Evolutionary conservation across 257 asterid genomes (phyloP).

Genomic region (Ligustrum vulgare): DNA sequence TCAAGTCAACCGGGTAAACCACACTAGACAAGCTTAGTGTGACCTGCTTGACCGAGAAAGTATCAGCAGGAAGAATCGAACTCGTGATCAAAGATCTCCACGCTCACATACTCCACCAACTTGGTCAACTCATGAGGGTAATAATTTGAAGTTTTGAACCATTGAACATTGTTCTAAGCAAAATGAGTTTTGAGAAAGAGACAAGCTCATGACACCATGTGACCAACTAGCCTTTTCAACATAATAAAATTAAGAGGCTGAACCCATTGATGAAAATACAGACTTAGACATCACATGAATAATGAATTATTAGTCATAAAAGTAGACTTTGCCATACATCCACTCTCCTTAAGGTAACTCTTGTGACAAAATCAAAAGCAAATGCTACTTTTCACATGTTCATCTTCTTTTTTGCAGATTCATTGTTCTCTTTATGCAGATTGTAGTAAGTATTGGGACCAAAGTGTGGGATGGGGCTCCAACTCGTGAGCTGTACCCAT

Average conservation of each 20-base stretch:
- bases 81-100: too few species aligned
- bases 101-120: too few species aligned
- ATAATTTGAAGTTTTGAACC: too few species aligned
- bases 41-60: too few species aligned
- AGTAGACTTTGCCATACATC: not conserved
- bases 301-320: conserved; percentile 7
- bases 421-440: too few species aligned
- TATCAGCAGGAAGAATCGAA: too few species aligned
- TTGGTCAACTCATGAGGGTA: too few species aligned
- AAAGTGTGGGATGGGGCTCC: too few species aligned
- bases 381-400: not conserved
- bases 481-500: too few species aligned
- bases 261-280: not conserved
- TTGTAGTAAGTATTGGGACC: not conserved
- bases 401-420: not conserved
- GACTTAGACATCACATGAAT: not conserved
- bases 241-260: not conserved
- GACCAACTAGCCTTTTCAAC: not conserved
- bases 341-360: not conserved
- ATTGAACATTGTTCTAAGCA: too few species aligned
- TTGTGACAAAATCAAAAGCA: not conserved
- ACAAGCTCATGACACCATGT: not conserved
- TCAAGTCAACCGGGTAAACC: too few species aligned
- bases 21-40: too few species aligned
- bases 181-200: not conserved